A percentile compares a stretch with the other conserved stretches of the same genome.
Conservation (phyloP, 805 yeast genomes). For the Starmerella cellae region DNA sequence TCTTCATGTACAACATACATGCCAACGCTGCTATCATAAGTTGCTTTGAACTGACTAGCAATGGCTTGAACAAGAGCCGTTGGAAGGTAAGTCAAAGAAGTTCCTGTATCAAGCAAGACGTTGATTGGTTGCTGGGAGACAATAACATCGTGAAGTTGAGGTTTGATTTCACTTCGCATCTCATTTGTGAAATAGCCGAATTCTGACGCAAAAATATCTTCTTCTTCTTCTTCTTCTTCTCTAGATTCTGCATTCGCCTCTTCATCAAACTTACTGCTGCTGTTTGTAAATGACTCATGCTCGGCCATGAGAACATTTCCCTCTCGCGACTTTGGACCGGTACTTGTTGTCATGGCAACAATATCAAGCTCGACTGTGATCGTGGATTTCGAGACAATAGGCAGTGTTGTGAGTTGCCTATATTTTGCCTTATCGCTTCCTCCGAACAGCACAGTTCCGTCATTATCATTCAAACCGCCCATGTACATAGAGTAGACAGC, state of each 20-base stretch:
- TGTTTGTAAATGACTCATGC: not conserved
- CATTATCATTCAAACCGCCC: slow-evolving; percentile 28
- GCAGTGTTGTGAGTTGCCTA: slow-evolving; percentile 39
- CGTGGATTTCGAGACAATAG: slow-evolving; percentile 23
- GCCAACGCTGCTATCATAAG: slow-evolving; percentile 29
- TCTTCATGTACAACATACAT: slow-evolving; percentile 33
- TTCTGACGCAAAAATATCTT: not conserved
- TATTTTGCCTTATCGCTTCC: slow-evolving; percentile 56
- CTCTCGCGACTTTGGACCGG: slow-evolving; percentile 4
- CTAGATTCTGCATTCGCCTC: not conserved
- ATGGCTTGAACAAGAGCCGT: slow-evolving; percentile 24
- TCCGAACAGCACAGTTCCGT: slow-evolving; percentile 57
- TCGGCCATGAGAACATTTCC: not conserved
- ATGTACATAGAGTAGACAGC: slow-evolving; percentile 52
- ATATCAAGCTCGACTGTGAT: slow-evolving; percentile 20
- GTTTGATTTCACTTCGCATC: not conserved
- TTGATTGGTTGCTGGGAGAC: slow-evolving; percentile 13
- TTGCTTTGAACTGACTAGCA: slow-evolving; percentile 31
- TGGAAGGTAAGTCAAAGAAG: slow-evolving; percentile 42
- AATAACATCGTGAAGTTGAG: slow-evolving; percentile 12
- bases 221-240: not conserved
- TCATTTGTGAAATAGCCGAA: slow-evolving; percentile 4
- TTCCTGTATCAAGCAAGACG: slow-evolving; percentile 46
- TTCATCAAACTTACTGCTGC: not conserved
- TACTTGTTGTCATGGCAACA: slow-evolving; percentile 13